Conservation (phyloP, 202 grass and related monocot genomes). For the Thinopyrum obtusiflorum region DNA sequence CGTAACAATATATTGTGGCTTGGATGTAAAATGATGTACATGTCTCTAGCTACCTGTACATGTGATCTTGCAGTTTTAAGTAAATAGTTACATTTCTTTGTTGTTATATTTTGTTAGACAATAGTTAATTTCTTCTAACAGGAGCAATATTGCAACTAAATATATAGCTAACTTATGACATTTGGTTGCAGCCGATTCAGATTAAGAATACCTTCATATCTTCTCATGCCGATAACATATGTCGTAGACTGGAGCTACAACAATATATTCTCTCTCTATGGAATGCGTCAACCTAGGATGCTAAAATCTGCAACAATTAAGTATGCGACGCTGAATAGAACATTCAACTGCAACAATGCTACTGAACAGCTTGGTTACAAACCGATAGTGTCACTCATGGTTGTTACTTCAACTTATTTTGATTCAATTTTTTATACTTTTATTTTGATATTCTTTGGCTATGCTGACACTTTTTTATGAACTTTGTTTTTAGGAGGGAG, state of each 20-base stretch:
- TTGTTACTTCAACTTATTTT: neutral
- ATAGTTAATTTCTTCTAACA: neutral
- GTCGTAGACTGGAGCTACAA: slow-evolving; percentile 55
- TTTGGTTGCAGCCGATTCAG: neutral
- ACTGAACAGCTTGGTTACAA: slow-evolving; percentile 61
- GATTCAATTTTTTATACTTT: neutral
- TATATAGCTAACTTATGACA: neutral
- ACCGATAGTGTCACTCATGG: slow-evolving; percentile 66
- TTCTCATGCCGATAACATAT: slow-evolving; percentile 11
- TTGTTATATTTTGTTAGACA: neutral
- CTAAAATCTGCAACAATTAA: slow-evolving; percentile 61
- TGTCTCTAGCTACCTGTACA: too few species aligned
- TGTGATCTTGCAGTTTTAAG: too few species aligned
- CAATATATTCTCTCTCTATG: slow-evolving; percentile 38
- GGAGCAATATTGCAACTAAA: too few species aligned
- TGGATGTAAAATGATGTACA: too few species aligned
- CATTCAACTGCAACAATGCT: slow-evolving; percentile 58
- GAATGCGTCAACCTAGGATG: slow-evolving; percentile 38
- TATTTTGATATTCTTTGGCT: neutral
- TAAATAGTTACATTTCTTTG: neutral
- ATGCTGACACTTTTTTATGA: neutral
- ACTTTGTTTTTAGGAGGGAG: slow-evolving; percentile 39
- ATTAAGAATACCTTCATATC: neutral
- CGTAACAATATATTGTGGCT: too few species aligned
- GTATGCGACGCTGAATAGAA: slow-evolving; percentile 51